Evolutionary conservation across 164 flowering plant species (phyloP), one percentile per base, ranked within the genome.

Genomic region (Aristolochia californica): DNA sequence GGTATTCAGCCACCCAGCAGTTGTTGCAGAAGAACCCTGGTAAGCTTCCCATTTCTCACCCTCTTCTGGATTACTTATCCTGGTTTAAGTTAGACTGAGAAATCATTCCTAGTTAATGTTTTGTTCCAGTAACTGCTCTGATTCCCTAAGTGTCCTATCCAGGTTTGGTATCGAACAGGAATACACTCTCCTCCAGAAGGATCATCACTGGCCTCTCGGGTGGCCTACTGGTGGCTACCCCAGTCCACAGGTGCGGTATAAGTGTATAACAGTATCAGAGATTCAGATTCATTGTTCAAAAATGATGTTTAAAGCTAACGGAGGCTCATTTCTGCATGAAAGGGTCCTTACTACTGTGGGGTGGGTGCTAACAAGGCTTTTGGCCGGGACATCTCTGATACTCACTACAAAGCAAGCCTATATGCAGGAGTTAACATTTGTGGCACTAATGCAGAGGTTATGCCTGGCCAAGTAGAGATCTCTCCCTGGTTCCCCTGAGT

Each of bases 121-220:
- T 28, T 40, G 17, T 50, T 2, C 50, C 10, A 17, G 22, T 22
- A 12, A 0, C 30, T 24, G 9, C 9, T 23, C n/a, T 48, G 5
- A 55, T 43, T 26, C 17, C 30, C 14, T 48, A 21, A 15, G 47
- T 20, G 25, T 4, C 28, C 58, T 43, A 45, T 4, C 12, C 13
- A 80, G 81, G 81, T 80, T 68, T 64, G 83, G 81, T 2, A 71
- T 79, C 47, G 81, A 75, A 56, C 81, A 80, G 63, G 83, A 79
- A 59, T 79, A 79, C 58, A 79, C 83, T 62, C 70, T 79, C 20
- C 54, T 79, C 50, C 77, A 79, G 43, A 76, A 72, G 65, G 79
- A 79, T 5, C 66, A 75, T 16, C 67, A 73, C 17, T 79, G 83
- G 83, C 83, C 83, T 2, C 26, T 79, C 45, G 83, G 83, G 14